Conservation (phyloP, 352 stramenopile species). For the Peronospora destructor region DNA sequence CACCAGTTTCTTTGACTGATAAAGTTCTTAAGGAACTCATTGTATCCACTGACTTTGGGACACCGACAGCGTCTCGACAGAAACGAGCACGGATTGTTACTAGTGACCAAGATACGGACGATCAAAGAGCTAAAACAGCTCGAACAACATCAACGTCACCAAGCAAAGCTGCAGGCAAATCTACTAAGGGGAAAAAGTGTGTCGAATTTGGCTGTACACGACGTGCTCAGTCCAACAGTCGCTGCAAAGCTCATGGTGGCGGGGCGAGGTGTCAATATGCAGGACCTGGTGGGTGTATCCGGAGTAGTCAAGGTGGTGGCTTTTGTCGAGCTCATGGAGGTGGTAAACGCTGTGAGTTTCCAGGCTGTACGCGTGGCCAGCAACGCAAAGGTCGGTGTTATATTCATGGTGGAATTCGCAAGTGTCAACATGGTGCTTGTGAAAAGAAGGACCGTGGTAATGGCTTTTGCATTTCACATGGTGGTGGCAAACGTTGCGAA, state of each 20-base stretch:
- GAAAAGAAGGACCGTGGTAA: constrained; percentile 86
- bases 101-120: not conserved
- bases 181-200: constrained; percentile 70
- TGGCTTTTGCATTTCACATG: constrained; percentile 67
- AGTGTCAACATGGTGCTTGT: constrained; percentile 62
- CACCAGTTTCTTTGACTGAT: constrained; percentile 25
- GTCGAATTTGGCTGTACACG: constrained; percentile 48
- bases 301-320: constrained; percentile 69
- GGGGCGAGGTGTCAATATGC: constrained; percentile 64
- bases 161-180: constrained; percentile 20
- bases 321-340: constrained; percentile 77
- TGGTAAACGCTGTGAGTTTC: constrained; percentile 73
- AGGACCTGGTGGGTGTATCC: constrained; percentile 50
- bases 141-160: constrained; percentile 16
- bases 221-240: constrained; percentile 75
- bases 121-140: constrained; percentile 13
- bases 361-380: constrained; percentile 60
- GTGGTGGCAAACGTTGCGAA: constrained; percentile 62
- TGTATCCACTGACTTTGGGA: constrained; percentile 25
- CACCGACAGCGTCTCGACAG: constrained; percentile 2
- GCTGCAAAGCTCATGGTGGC: constrained; percentile 73
- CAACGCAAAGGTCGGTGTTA: constrained; percentile 82
- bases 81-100: constrained; percentile 13
- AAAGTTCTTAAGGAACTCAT: constrained; percentile 34
- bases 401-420: constrained; percentile 76